Base-by-base conservation (phyloP, 805 yeast species). In the Cyberlindnera euphorbiiphila region DNA sequence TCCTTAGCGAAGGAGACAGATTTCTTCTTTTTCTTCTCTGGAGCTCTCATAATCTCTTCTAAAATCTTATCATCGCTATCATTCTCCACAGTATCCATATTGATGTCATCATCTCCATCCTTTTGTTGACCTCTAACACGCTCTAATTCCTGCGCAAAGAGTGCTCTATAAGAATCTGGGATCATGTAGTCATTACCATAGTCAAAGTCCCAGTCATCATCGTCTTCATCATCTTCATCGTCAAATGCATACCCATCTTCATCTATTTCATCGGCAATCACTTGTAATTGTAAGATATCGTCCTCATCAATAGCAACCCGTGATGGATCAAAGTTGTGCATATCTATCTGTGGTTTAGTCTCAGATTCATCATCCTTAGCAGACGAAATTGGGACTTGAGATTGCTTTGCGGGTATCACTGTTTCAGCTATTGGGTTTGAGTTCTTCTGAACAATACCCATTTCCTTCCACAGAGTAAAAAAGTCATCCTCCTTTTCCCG, bases 1-100 rank as follows among this genome's bases (percentile, higher is more conserved):
- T 61, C 61, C 2, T 58, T 56, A 0, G 78, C 66, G 59, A 81
- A 81, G 13, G 69, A 57, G 9, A 81, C 86, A 3, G 72, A 59
- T 47, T 76, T 77, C 44, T 65, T 65, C 26, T 16, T 24, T 21
- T 39, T 42, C 17, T 20, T 15, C 13, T 28, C 31, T 18, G 11
- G 16, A 16, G 18, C 17, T 26, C n/a, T 20, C 15, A 25, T 13
- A 3, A 14, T 36, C 16, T 28, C 37, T 10, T 28, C 22, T 20
- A 29, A 30, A 20, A 18, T 16, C 9, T 46, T 48, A 9, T 42
- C 56, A 2, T 35, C 45, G 8, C 13, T 10, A 11, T 26, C 18
- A 14, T 10, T 9, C 24, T 21, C 10, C 10, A 11, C 24, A 21
- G 24, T 21, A 21, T 8, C 8, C 24, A 9, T 21, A 11, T 15